Conservation (phyloP, 1,284 basidiomycete species). For the Fomitiporia mediterranea region DNA sequence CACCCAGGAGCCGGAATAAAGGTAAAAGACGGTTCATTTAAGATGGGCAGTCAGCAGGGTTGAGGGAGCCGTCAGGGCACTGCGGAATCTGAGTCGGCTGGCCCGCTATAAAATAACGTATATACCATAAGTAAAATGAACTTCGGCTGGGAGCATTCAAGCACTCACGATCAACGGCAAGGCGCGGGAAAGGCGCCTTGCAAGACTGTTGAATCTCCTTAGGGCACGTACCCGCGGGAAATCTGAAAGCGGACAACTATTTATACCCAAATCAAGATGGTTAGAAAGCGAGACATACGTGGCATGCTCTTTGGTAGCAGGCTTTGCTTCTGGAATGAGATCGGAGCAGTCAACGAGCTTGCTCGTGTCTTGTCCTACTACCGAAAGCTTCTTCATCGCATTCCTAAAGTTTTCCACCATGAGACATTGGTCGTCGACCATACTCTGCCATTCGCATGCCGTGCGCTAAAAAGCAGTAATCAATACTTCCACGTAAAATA, state of each 20-base stretch:
- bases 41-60: conserved; percentile 12
- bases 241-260: conserved; percentile 2
- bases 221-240: conserved; percentile 16
- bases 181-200: conserved; percentile 16
- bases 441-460: conserved; percentile 25
- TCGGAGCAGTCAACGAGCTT: conserved; percentile 21
- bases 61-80: conserved; percentile 14
- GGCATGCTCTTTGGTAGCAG: neutral
- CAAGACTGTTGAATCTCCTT: conserved; percentile 18
- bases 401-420: conserved; percentile 28
- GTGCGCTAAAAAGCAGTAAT: neutral
- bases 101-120: conserved; percentile 6
- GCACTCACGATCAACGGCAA: conserved; percentile 15
- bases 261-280: neutral
- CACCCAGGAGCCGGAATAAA: neutral
- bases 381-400: conserved; percentile 31
- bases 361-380: conserved; percentile 29
- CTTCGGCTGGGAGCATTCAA: neutral
- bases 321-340: neutral
- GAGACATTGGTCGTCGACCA: conserved; percentile 23
- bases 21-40: neutral
- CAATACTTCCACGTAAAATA: neutral
- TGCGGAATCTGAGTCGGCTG: conserved; percentile 14
- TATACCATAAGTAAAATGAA: neutral
- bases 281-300: neutral